A percentile compares a stretch with the other conserved stretches of the same genome.
Evolutionary conservation across 2,329 filamentous ascomycete species (phyloP).

Genomic region (Fusarium devonianum): DNA sequence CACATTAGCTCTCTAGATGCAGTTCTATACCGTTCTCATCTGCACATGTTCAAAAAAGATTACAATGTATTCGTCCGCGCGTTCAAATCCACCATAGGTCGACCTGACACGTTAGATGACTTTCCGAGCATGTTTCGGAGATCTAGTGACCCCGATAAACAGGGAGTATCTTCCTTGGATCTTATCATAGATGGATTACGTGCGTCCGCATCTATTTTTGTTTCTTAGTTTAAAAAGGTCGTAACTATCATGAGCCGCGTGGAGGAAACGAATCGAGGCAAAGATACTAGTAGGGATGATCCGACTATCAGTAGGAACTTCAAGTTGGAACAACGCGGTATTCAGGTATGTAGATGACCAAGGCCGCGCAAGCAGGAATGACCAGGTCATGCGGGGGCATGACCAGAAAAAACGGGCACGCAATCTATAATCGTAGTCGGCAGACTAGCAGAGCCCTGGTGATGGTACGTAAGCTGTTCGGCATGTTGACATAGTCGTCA

Average conservation of each 20-base stretch:
- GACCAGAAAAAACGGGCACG: constrained; percentile 1
- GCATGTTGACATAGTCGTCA: too few species aligned
- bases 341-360: constrained; percentile 1
- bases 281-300: constrained; percentile 19
- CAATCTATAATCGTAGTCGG: neutral
- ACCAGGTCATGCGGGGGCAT: neutral
- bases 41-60: neutral
- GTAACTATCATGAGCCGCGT: constrained; percentile 1
- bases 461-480: too few species aligned
- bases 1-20: constrained; percentile 4
- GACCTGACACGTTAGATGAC: constrained; percentile 9
- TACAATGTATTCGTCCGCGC: constrained; percentile 3
- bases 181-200: constrained; percentile 1
- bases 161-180: neutral
- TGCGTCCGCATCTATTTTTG: neutral
- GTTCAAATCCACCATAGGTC: constrained; percentile 3
- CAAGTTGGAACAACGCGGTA: constrained; percentile 12
- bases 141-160: neutral
- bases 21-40: too few species aligned
- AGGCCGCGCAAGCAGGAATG: constrained; percentile 17
- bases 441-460: too few species aligned
- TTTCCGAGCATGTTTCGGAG: too few species aligned
- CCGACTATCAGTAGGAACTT: constrained; percentile 5
- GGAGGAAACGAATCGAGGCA: constrained; percentile 8
- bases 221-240: neutral